Conservation (phyloP, 768 basidiomycete genomes). For the Sistotremastrum suecicum region DNA sequence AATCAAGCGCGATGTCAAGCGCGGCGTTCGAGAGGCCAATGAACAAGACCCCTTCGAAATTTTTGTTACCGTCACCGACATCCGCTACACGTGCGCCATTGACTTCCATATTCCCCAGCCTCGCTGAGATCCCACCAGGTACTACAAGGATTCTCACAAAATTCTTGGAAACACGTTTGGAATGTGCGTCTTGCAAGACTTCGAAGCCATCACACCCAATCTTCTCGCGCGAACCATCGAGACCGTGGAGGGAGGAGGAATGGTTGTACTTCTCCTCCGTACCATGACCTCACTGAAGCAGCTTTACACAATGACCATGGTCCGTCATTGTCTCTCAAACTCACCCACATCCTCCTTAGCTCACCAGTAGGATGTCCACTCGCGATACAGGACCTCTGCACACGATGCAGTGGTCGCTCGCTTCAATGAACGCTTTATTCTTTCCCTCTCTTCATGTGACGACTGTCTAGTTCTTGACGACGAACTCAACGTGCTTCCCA, state of each 20-base stretch:
- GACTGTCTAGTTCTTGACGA: slow-evolving; percentile 95
- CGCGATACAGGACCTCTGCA: slow-evolving; percentile 83
- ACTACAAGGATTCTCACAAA: slow-evolving; percentile 96
- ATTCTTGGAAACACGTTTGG: slow-evolving; percentile 96
- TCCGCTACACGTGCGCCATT: slow-evolving; percentile 76
- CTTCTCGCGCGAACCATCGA: slow-evolving; percentile 92
- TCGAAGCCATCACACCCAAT: slow-evolving; percentile 97
- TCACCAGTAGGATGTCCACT: slow-evolving; percentile 74
- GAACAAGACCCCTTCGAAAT: slow-evolving; percentile 98
- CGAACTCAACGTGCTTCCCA: slow-evolving; percentile 92
- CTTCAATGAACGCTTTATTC: slow-evolving; percentile 98
- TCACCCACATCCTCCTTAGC: not conserved
- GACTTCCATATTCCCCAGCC: not conserved
- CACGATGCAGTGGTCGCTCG: slow-evolving; percentile 83
- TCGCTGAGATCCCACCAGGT: slow-evolving; percentile 26
- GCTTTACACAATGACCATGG: slow-evolving; percentile 82
- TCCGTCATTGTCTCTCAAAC: slow-evolving; percentile 11
- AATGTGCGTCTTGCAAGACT: slow-evolving; percentile 94
- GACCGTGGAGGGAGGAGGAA: slow-evolving; percentile 91
- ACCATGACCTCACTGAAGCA: slow-evolving; percentile 90
- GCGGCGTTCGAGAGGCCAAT: slow-evolving; percentile 85
- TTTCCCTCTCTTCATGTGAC: slow-evolving; percentile 85
- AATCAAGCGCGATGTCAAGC: slow-evolving; percentile 91
- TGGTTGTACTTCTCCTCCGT: slow-evolving; percentile 81
- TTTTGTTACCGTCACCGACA: slow-evolving; percentile 97